Percentiles rank a stretch among this genome's conserved stretches.
Conservation (phyloP, 371 early-diverging fungal species). For the Mortierella sp. region DNA sequence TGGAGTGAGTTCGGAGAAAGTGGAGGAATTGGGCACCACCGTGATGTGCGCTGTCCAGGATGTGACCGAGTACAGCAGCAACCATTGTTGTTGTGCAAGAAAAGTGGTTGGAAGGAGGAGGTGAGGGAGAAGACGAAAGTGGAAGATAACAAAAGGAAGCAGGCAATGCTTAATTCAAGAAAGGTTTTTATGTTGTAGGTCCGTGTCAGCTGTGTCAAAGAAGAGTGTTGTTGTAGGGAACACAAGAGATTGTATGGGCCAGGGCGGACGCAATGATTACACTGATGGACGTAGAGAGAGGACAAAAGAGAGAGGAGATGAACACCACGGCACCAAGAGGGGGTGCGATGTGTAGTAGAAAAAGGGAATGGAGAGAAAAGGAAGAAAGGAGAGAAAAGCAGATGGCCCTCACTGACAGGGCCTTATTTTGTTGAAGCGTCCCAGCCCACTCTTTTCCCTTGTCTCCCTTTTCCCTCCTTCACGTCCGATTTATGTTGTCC, state of each 20-base stretch:
- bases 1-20: neutral
- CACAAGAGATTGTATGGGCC: neutral
- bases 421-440: neutral
- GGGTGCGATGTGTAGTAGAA: neutral
- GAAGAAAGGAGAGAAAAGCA: neutral
- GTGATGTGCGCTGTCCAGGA: neutral
- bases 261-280: neutral
- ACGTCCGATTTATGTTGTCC: no score
- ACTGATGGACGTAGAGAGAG: neutral
- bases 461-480: neutral
- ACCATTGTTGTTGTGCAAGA: neutral
- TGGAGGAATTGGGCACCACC: neutral
- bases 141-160: neutral
- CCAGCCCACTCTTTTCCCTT: neutral
- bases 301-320: neutral
- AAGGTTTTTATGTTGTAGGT: neutral
- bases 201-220: neutral
- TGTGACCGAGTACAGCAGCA: neutral
- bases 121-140: neutral
- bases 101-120: neutral
- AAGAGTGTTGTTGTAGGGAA: neutral
- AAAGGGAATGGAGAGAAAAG: neutral
- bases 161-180: neutral
- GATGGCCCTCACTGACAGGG: no score
- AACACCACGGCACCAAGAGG: neutral